phyloP scores from a whole-genome alignment of 1,284 basidiomycete species.

The Ustilago trichophora region DNA sequence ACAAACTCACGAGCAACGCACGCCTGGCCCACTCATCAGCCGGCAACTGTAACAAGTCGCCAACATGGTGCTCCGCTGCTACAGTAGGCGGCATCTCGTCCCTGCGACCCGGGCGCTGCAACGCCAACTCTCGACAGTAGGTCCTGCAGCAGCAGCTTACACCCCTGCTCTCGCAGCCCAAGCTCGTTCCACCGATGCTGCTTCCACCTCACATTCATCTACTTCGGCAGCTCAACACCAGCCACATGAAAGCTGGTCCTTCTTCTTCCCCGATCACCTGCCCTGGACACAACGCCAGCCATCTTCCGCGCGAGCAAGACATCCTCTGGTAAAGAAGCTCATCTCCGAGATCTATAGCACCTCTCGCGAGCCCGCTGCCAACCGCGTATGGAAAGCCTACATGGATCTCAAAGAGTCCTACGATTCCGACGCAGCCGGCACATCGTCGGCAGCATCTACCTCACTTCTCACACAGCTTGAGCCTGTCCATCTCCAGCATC shows the following conservation, averaged over 20 bases:
- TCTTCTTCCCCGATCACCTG: constrained; percentile 43
- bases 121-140: constrained; percentile 2
- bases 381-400: constrained; percentile 51
- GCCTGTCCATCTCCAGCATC: constrained; percentile 29
- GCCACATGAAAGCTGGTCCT: constrained; percentile 32
- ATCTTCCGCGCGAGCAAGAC: constrained; percentile 13
- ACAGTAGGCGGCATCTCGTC: constrained; percentile 34
- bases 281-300: constrained; percentile 10
- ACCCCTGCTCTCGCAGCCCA: too few species aligned
- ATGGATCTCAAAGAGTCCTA: constrained; percentile 34
- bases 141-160: too few species aligned
- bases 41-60: too few species aligned
- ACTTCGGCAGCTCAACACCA: constrained; percentile 1
- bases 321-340: constrained; percentile 50
- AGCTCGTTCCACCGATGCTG: not conserved
- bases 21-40: too few species aligned
- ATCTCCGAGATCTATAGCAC: constrained; percentile 46
- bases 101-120: constrained; percentile 14
- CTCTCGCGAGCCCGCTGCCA: constrained; percentile 26
- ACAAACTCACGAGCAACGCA: too few species aligned
- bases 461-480: constrained; percentile 40
- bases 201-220: not conserved
- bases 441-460: constrained; percentile 10
- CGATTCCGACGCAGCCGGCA: constrained; percentile 1
- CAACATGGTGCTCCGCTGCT: constrained; percentile 43